Conservation (phyloP, 176 grass and related monocot genomes). For the Aegilops longissima region DNA sequence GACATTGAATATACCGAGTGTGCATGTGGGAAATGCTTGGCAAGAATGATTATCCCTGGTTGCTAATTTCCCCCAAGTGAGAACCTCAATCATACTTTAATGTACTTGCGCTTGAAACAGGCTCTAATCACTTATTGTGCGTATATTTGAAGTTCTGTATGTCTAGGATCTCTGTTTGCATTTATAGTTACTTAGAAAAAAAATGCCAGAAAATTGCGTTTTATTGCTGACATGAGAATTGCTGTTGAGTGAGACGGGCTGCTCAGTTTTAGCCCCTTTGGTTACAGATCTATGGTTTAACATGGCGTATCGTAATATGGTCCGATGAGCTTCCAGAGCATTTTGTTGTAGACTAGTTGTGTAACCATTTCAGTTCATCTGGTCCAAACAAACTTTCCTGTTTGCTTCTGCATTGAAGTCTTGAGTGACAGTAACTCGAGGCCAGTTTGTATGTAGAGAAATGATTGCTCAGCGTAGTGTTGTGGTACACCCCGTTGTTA, state of each 20-base stretch:
- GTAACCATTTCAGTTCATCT: neutral
- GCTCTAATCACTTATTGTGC: neutral
- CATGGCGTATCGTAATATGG: neutral
- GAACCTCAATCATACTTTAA: slow-evolving; percentile 5
- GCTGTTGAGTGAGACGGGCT: neutral
- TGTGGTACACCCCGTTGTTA: neutral
- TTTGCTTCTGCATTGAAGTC: neutral
- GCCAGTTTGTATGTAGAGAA: neutral
- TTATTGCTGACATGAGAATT: neutral
- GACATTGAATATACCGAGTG: slow-evolving; percentile 16
- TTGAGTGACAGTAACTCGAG: neutral
- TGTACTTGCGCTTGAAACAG: neutral
- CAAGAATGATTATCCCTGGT: slow-evolving; percentile 16
- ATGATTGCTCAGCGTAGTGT: neutral
- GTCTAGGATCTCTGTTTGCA: neutral
- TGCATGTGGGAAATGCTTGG: slow-evolving; percentile 20
- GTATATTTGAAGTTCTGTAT: neutral
- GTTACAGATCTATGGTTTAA: neutral
- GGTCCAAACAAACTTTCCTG: neutral
- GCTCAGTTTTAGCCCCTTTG: slow-evolving; percentile 2
- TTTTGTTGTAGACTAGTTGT: neutral
- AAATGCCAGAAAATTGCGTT: neutral
- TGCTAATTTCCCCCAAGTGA: neutral
- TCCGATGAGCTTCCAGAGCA: neutral
- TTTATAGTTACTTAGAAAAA: neutral